Base-by-base conservation (phyloP, 78 protist species). In the Dictyostelium capitatum region DNA sequence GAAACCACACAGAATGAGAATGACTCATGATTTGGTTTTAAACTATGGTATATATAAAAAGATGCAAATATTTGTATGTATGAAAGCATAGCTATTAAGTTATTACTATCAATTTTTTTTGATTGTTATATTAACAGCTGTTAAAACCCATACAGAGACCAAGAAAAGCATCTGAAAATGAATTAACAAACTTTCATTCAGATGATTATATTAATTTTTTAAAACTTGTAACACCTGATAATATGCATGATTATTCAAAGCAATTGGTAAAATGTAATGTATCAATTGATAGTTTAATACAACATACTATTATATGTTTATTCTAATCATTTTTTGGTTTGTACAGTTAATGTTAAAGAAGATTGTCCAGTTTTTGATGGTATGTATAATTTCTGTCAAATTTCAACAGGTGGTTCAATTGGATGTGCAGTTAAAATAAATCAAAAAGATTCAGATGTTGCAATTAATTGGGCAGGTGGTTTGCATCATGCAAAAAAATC, bases 291-390 rank as follows among this genome's bases (percentile, higher is more conserved):
- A 32, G 1, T 2, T 51, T 37, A 72, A 72, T 72, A 11, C 82
- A 28, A 15, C 8, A 17, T 48, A 28, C 3, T 43, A 5, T 12
- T 23, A 62, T 6, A 64, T 15, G 6, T 6, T 43, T 25, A 56
- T 23, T 7, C 11, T 47, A 4, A 37, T 25, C 2, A 6, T 65
- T 67, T 25, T 62, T 28, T 51, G 2, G 3, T n/a, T n/a, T n/a
- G n/a, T n/a, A 25, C 82, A 47, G 97, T 96, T 89, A 96, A 98
- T 82, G 96, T 98, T 15, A 99, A 98, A 32, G 99, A 97, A 20
- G 99, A 99, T 92, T 98, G 99, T 72, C 99, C 99, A 0, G 97
- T 99, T 14, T 99, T 99, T 72, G 98, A 97, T n/a, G 99, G 99
- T 6, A 57, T 99, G 67, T 98, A 78, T 69, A 98, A 98, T 51